Percentiles rank a stretch among this genome's conserved stretches.
These are phyloP conservation scores for Debaryomyces maramus DNA, from an alignment of 805 yeast genomes.

Conservation along the genomic window DNA sequence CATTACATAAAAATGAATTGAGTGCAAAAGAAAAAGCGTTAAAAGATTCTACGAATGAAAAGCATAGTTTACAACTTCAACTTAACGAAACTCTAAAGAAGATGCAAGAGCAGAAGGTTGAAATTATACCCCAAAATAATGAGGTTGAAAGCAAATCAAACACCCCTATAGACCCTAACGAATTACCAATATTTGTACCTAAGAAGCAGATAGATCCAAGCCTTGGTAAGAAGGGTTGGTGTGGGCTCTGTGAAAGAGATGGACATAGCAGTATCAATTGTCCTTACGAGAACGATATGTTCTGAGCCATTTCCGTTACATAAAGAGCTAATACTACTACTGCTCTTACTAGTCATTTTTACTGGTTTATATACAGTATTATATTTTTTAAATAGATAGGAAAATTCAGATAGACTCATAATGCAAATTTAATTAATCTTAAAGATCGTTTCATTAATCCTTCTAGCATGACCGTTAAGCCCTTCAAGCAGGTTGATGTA, in stretches of 20 bases:
- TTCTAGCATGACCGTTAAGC: no score
- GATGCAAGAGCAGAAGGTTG: background rate
- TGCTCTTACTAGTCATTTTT: no score
- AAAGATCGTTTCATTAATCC: no score
- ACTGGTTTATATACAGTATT: no score
- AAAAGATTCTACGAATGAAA: constrained; percentile 20
- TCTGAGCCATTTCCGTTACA: no score
- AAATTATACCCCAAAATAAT: background rate
- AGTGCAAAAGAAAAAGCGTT: constrained; percentile 25
- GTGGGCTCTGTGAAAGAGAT: constrained; percentile 87
- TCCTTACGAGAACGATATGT: constrained; percentile 72
- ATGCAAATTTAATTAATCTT: no score
- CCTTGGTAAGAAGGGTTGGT: constrained; percentile 78
- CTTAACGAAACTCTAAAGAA: constrained; percentile 15
- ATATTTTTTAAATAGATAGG: no score
- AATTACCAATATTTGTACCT: constrained; percentile 53
- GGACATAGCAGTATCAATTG: constrained; percentile 90
- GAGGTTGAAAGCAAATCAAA: background rate
- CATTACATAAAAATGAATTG: constrained; percentile 36
- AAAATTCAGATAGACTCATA: no score
- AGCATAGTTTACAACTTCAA: constrained; percentile 22
- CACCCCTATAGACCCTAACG: constrained; percentile 10
- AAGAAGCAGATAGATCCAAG: constrained; percentile 57
- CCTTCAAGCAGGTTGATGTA: constrained; percentile 45
- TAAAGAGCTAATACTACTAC: no score